Conservation (phyloP, 1,139 yeast genomes). For the Arxiozyma bovina region DNA sequence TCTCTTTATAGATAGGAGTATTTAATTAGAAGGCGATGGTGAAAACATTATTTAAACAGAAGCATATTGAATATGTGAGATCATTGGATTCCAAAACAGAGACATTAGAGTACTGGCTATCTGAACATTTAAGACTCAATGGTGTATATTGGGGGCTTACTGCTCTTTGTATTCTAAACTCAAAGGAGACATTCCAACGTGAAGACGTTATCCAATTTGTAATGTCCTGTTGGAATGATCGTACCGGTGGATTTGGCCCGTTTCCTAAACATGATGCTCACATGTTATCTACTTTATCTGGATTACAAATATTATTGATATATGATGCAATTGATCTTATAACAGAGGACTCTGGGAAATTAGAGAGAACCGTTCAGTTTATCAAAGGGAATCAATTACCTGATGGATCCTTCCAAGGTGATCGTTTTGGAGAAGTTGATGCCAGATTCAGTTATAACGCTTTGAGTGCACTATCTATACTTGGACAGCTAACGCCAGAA, state of each 20-base stretch:
- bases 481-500: conserved; percentile 54
- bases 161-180: conserved; percentile 56
- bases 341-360: conserved; percentile 22
- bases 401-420: conserved; percentile 85
- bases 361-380: conserved; percentile 37
- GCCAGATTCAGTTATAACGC: conserved; percentile 85
- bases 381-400: conserved; percentile 51
- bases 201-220: conserved; percentile 61
- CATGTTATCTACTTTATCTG: conserved; percentile 77
- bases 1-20: too few relatives aligned
- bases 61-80: conserved; percentile 47
- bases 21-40: background rate
- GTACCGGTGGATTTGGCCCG: conserved; percentile 80
- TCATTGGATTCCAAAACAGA: conserved; percentile 43
- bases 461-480: conserved; percentile 58
- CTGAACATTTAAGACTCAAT: conserved; percentile 81
- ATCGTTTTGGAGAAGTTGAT: conserved; percentile 83
- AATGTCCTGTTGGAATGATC: conserved; percentile 52
- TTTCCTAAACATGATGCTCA: conserved; percentile 88
- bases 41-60: conserved; percentile 28
- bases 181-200: conserved; percentile 49
- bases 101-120: conserved; percentile 75
- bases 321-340: conserved; percentile 48
- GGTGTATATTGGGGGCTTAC: conserved; percentile 95
- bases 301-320: conserved; percentile 65